Evolutionary conservation across 208 protist species (phyloP), one percentile per base, ranked within the genome.

Genomic region (Leishmania martiniquensis): DNA sequence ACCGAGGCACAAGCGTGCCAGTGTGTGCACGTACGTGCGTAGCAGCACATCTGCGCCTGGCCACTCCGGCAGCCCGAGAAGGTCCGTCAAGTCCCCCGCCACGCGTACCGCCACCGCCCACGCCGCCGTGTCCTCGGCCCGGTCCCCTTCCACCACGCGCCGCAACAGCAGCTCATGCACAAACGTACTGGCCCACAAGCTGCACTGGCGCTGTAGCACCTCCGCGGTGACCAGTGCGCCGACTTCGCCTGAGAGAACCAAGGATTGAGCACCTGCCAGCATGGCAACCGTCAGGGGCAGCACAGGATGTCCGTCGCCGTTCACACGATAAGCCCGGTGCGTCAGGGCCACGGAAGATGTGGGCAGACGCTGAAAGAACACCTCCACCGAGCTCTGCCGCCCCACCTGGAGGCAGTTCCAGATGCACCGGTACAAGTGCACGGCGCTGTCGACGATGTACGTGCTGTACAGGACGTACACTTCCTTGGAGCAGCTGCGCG

Each of bases 251-350:
- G 72, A 74, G 55, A 75, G n/a, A 25, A 49, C 57, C 29, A 76
- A 34, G 15, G 91, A 97, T 84, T 97, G 93, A 60, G 91, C 91
- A n/a, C 87, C 91, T 7, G 82, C 77, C 32, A 97, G 85, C 54
- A 97, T 71, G 47, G 91, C 84, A 42, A 85, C 72, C 12, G 93
- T 94, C 45, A 97, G 80, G 9, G 87, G 83, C 81, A 95, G 86
- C 49, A 90, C 73, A 49, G 83, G 78, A 17, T 82, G 83, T 4
- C 85, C 90, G 25, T 80, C 81, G 15, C 79, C 60, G 69, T 84
- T 63, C 13, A 77, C 74, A 45, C 85, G 84, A 20, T 80, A 80
- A 1, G 78, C 73, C 13, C 91, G 90, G 22, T 88, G 72, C 55
- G 77, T 72, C 52, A 95, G 71, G 39, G 70, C 63, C 34, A 91